Evolutionary conservation across 1,139 yeast genomes (phyloP).

Genomic region (Protomyces inouyei): DNA sequence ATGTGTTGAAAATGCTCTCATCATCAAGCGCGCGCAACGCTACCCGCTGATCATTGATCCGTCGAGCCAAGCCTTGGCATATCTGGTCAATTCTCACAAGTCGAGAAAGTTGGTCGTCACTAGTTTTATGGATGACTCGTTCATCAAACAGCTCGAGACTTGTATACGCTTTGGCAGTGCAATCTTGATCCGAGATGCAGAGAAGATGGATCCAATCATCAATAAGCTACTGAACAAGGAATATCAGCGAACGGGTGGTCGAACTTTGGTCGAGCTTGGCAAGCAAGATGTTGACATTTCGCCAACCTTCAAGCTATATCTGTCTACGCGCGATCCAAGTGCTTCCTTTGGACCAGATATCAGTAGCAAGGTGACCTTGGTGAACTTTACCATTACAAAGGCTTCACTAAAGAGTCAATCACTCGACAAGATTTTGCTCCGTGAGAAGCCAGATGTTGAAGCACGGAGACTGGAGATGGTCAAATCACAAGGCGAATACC

Average conservation of each 20-base stretch:
- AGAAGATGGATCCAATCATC: slow-evolving; percentile 68
- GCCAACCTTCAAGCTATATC: slow-evolving; percentile 54
- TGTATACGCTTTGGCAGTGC: slow-evolving; percentile 79
- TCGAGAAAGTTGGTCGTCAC: slow-evolving; percentile 50
- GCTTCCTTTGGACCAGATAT: slow-evolving; percentile 54
- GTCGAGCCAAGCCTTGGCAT: slow-evolving; percentile 47
- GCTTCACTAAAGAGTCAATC: slow-evolving; percentile 62
- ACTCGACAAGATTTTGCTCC: slow-evolving; percentile 53
- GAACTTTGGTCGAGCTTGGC: slow-evolving; percentile 59
- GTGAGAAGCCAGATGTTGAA: slow-evolving; percentile 65
- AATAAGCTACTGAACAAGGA: slow-evolving; percentile 60
- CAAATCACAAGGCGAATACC: slow-evolving; percentile 57
- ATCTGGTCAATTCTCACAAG: slow-evolving; percentile 41
- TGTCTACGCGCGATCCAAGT: slow-evolving; percentile 54
- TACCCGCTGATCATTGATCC: slow-evolving; percentile 74
- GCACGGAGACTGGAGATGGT: slow-evolving; percentile 51
- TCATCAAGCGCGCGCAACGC: slow-evolving; percentile 45
- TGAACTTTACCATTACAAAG: slow-evolving; percentile 69
- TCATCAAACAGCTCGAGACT: slow-evolving; percentile 66
- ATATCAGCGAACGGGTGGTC: slow-evolving; percentile 62
- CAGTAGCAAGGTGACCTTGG: slow-evolving; percentile 54
- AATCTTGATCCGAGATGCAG: slow-evolving; percentile 71
- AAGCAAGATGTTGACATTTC: slow-evolving; percentile 63
- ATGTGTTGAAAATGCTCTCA: slow-evolving; percentile 58
- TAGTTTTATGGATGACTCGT: slow-evolving; percentile 69